Evolutionary conservation across 352 stramenopile genomes (phyloP), one percentile per base, ranked within the genome.

Genomic region (Phytophthora sp.): DNA sequence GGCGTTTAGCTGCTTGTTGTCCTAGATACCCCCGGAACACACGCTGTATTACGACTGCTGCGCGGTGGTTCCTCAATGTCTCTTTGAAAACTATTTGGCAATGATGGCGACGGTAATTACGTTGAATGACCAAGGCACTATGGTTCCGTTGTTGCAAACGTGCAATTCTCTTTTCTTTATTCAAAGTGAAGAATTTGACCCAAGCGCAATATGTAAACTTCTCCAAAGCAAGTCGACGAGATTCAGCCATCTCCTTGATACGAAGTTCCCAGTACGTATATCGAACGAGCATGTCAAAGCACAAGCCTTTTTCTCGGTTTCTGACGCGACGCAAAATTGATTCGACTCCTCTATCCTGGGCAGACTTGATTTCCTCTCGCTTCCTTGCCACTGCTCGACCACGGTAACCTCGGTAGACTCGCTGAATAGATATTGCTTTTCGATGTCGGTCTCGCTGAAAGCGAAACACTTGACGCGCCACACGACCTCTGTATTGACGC

Each of bases 61-160:
- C 77, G 12, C 84, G 80, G 28, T 89, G 67, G 0, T 58, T 46
- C 0, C 31, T 41, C 1, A 91, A 31, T 5, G 48, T 62, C 12
- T 58, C 51, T 18, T 49, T 67, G 48, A 95, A 95, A 6, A 69
- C 12, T 1, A 56, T 30, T 51, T 91, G 75, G 15, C 82, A 92
- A 5, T 58, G 51, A 46, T 89, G 72, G 0, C 82, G 77, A 4
- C 81, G 78, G 49, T 76, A 92, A 24, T 87, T 76, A 13, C 84
- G 74, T 53, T 96, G 88, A 34, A 96, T 95, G 9, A 76, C 20
- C 7, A 74, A 60, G 7, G 84, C 79, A 11, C 66, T 79, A 9
- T 74, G 42, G 28, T 84, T 79, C 12, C 64, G 66, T 1, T 69
- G 67, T 18, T 71, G 64, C 1, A 74, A 11, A 0, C 72, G 57